A percentile compares a stretch with the other conserved stretches of the same genome.
Conservation (phyloP, 495 filamentous ascomycete genomes). For the Xylaria sp. region DNA sequence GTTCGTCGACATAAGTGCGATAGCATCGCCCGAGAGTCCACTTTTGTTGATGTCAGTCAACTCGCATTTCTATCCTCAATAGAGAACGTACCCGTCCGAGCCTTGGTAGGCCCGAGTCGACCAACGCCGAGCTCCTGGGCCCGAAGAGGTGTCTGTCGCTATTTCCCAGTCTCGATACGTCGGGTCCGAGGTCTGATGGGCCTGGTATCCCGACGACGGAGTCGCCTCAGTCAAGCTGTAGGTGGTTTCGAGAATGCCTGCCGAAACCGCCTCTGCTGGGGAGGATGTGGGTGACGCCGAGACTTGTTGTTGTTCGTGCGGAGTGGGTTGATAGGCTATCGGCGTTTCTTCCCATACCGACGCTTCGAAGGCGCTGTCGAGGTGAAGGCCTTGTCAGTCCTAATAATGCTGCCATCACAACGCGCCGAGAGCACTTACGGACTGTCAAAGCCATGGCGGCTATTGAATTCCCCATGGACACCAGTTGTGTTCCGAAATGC, state of each 20-base stretch:
- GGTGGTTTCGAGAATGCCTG: background rate
- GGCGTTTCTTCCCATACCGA: background rate
- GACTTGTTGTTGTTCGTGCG: background rate
- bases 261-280: background rate
- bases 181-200: background rate
- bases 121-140: background rate
- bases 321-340: background rate
- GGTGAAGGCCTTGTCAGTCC: background rate
- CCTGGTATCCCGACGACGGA: background rate
- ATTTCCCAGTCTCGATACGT: background rate
- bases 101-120: no score
- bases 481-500: background rate
- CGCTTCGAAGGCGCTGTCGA: background rate
- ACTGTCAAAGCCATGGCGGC: background rate
- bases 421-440: background rate
- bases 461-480: background rate
- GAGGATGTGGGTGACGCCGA: background rate
- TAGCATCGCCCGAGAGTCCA: background rate
- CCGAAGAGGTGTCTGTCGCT: background rate
- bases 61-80: background rate
- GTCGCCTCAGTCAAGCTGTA: background rate
- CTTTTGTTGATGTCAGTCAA: conserved; percentile 2
- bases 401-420: background rate
- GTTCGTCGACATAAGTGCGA: background rate
- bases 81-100: conserved; percentile 13